Conservation (phyloP, 106 monocot genomes). For the Agapanthus africanus region DNA sequence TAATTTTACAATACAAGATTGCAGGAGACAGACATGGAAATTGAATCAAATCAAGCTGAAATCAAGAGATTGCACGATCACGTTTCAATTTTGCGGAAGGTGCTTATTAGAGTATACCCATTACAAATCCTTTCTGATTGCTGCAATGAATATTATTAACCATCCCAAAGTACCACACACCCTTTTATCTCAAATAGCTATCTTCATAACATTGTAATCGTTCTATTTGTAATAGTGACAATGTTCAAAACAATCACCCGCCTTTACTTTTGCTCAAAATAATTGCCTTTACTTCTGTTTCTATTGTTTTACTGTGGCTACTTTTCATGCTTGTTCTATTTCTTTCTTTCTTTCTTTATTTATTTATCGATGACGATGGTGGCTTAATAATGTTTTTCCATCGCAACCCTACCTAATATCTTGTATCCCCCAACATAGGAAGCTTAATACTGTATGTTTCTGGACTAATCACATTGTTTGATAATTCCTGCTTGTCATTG, state of each 20-base stretch:
- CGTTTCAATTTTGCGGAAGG: conserved; percentile 57
- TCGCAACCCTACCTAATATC: not conserved
- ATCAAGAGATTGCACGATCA: conserved; percentile 60
- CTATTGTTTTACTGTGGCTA: not conserved
- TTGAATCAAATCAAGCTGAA: conserved; percentile 31
- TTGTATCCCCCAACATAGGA: not conserved
- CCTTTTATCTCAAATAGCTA: not conserved
- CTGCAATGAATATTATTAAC: not conserved
- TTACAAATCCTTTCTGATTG: not conserved
- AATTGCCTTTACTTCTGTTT: not conserved
- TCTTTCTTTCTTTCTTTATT: too few species aligned
- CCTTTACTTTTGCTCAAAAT: too few species aligned
- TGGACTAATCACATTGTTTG: too few species aligned
- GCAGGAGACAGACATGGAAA: conserved; percentile 39
- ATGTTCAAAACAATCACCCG: too few species aligned
- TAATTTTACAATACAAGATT: not conserved
- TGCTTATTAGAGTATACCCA: conserved; percentile 7
- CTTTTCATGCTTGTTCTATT: not conserved
- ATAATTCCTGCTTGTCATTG: too few species aligned
- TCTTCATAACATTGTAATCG: too few species aligned
- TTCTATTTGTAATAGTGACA: too few species aligned
- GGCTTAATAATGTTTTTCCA: not conserved
- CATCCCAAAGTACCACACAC: not conserved
- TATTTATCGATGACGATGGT: not conserved
- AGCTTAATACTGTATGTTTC: not conserved